These are phyloP conservation scores for Aspergillus pseudoglaucus DNA, from an alignment of 2,329 filamentous ascomycete species.

Conservation along the genomic window DNA sequence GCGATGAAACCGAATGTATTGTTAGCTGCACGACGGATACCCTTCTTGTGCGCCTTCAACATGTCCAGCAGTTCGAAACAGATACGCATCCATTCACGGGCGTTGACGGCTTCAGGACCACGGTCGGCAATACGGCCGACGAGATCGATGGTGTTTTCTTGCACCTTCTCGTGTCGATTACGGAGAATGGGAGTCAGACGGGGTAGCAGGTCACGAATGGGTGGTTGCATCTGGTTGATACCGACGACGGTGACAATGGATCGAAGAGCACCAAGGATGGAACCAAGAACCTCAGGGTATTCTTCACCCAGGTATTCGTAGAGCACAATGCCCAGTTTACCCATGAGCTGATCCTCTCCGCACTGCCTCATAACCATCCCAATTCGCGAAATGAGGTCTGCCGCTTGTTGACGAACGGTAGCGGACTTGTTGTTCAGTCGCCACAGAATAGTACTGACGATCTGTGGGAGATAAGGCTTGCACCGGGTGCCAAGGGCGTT, in stretches of 20 bases:
- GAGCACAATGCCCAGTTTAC: slow-evolving; percentile 85
- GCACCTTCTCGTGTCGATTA: slow-evolving; percentile 97
- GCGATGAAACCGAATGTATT: slow-evolving; percentile 99
- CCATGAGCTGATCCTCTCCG: slow-evolving; percentile 90
- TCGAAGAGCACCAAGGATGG: slow-evolving; percentile 87
- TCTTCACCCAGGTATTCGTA: slow-evolving; percentile 99
- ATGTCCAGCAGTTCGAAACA: slow-evolving; percentile 98
- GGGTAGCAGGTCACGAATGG: slow-evolving; percentile 91
- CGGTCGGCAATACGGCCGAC: slow-evolving; percentile 97
- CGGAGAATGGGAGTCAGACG: slow-evolving; percentile 95
- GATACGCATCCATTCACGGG: slow-evolving; percentile 99
- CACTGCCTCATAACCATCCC: slow-evolving; percentile 99
- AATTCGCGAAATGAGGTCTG: slow-evolving; percentile 92
- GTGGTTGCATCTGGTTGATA: slow-evolving; percentile 96
- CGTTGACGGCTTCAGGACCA: slow-evolving; percentile 92
- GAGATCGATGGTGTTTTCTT: slow-evolving; percentile 97
- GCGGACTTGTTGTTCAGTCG: slow-evolving; percentile 96
- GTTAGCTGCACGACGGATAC: slow-evolving; percentile 94
- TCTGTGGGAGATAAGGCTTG: slow-evolving; percentile 94
- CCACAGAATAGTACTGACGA: slow-evolving; percentile 94
- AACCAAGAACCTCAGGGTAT: slow-evolving; percentile 94
- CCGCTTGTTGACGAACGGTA: slow-evolving; percentile 92
- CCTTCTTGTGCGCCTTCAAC: slow-evolving; percentile 99
- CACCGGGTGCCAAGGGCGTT: slow-evolving; percentile 89
- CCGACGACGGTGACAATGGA: slow-evolving; percentile 97